A percentile compares a stretch with the other conserved stretches of the same genome.
These are phyloP conservation scores for Cephalotrichum gorgonifer DNA, from an alignment of 2,329 filamentous ascomycete genomes.

Conservation along the genomic window DNA sequence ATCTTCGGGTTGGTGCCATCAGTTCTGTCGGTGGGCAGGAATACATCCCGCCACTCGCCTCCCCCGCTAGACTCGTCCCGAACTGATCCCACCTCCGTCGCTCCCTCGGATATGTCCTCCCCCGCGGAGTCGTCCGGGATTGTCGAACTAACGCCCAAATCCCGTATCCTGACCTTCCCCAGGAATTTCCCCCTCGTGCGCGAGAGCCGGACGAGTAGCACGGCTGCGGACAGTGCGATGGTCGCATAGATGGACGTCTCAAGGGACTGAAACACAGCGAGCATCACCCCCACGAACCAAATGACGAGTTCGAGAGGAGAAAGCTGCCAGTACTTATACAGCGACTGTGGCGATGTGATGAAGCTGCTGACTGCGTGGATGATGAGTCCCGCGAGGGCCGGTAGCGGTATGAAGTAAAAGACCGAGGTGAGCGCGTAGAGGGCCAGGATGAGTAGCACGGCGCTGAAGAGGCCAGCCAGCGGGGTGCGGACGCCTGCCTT, in stretches of 20 bases:
- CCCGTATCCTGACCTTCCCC: slow-evolving; percentile 19
- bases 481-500: slow-evolving; percentile 76
- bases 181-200: slow-evolving; percentile 36
- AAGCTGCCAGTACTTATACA: slow-evolving; percentile 71
- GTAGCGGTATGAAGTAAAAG: slow-evolving; percentile 71
- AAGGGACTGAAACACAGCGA: slow-evolving; percentile 37
- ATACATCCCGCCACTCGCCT: slow-evolving; percentile 19
- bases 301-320: slow-evolving; percentile 65
- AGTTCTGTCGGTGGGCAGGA: slow-evolving; percentile 27
- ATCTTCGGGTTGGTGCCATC: slow-evolving; percentile 35
- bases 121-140: not conserved
- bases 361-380: slow-evolving; percentile 75
- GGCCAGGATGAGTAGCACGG: slow-evolving; percentile 62
- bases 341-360: slow-evolving; percentile 60
- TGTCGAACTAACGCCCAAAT: not conserved
- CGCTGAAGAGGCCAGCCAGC: slow-evolving; percentile 69
- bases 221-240: slow-evolving; percentile 27
- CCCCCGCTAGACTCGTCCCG: not conserved
- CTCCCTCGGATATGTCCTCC: not conserved
- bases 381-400: slow-evolving; percentile 63
- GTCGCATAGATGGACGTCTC: slow-evolving; percentile 41
- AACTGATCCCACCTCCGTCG: not conserved
- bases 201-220: slow-evolving; percentile 34
- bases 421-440: slow-evolving; percentile 68
- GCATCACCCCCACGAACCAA: slow-evolving; percentile 62